A percentile compares a stretch with the other conserved stretches of the same genome.
Conservation (phyloP, 2,329 filamentous ascomycete species). For the Ceratocystis ficicola region DNA sequence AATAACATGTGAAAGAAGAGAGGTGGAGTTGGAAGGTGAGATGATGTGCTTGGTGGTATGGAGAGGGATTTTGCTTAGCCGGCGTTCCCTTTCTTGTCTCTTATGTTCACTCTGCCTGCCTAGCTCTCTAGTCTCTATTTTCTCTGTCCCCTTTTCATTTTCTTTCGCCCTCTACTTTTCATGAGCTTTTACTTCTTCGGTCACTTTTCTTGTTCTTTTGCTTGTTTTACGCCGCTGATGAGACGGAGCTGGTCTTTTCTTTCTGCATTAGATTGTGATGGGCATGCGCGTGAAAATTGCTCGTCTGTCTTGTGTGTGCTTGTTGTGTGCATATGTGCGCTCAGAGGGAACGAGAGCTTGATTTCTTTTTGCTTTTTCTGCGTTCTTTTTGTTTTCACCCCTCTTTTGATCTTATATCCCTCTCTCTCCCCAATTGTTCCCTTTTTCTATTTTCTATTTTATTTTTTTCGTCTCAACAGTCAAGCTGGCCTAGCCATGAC, state of each 20-base stretch:
- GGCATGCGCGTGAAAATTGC: neutral
- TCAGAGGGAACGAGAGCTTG: neutral
- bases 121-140: neutral
- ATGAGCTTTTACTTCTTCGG: slow-evolving; percentile 3
- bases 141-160: neutral
- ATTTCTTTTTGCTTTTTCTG: neutral
- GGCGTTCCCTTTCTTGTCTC: neutral
- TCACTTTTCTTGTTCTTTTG: slow-evolving; percentile 9
- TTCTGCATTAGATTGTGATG: slow-evolving; percentile 7
- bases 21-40: too few species aligned
- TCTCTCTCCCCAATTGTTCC: neutral
- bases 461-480: neutral
- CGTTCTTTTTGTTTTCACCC: neutral
- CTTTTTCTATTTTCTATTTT: neutral
- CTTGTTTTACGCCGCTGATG: neutral
- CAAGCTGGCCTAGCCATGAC: too few species aligned
- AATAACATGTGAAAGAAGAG: too few species aligned
- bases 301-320: neutral
- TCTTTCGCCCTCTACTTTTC: neutral
- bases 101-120: neutral
- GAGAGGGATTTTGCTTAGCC: neutral
- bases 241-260: neutral
- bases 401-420: neutral
- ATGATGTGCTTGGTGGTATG: neutral
- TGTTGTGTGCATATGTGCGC: neutral